Conservation (phyloP, 2,329 filamentous ascomycete genomes). For the Botrytis byssoidea region DNA sequence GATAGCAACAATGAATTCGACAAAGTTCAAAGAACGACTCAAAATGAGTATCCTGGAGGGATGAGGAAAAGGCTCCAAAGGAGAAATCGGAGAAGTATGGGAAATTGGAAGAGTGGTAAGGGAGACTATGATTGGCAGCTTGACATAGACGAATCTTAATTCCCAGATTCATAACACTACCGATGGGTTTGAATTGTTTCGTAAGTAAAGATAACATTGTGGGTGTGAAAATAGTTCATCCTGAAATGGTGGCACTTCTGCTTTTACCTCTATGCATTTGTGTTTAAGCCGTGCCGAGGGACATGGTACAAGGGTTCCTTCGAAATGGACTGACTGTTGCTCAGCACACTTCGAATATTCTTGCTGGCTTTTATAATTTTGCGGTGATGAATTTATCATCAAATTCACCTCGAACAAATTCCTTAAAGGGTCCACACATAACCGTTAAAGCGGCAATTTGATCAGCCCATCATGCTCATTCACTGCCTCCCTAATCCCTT, state of each 20-base stretch:
- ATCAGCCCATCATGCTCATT: not conserved
- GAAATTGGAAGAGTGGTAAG: not conserved
- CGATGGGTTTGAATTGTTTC: too few relatives aligned
- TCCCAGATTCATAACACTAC: not conserved
- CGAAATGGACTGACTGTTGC: too few relatives aligned
- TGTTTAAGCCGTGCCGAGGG: too few relatives aligned
- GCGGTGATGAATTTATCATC: not conserved
- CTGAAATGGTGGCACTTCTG: too few relatives aligned
- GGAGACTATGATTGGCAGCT: not conserved
- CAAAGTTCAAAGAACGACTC: not conserved
- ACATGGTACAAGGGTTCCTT: too few relatives aligned
- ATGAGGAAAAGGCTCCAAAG: not conserved
- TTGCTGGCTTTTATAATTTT: too few relatives aligned
- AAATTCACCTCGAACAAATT: too few relatives aligned
- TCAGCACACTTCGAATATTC: too few relatives aligned
- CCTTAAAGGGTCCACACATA: not conserved
- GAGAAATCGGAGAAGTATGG: not conserved
- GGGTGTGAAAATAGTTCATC: too few relatives aligned
- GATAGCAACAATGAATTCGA: not conserved
- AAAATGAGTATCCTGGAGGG: not conserved
- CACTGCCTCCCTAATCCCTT: not conserved
- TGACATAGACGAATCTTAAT: not conserved
- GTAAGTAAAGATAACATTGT: too few relatives aligned
- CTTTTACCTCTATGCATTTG: too few relatives aligned
- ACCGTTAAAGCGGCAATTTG: not conserved